These are phyloP conservation scores for Singerocomus inundabilis DNA, from an alignment of 1,284 basidiomycete species.

Conservation along the genomic window DNA sequence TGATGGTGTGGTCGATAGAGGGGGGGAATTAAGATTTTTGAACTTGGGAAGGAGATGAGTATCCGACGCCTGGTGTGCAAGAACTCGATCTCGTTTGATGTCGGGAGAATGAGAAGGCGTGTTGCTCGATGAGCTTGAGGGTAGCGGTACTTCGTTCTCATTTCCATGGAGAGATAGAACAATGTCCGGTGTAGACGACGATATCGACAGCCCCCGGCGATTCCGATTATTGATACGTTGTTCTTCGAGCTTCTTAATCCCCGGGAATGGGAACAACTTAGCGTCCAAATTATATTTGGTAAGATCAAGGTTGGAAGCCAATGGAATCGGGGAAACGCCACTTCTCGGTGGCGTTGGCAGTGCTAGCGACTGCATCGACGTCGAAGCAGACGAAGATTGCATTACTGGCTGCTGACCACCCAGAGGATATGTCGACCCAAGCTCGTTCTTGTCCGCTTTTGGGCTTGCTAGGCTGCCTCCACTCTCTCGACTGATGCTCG, in stretches of 20 bases:
- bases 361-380: slow-evolving; percentile 58
- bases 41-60: slow-evolving; percentile 57
- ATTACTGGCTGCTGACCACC: slow-evolving; percentile 45
- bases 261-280: slow-evolving; percentile 89
- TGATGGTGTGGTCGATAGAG: slow-evolving; percentile 42
- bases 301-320: slow-evolving; percentile 58
- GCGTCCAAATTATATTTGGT: slow-evolving; percentile 62
- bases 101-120: slow-evolving; percentile 55
- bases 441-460: slow-evolving; percentile 54
- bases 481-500: slow-evolving; percentile 72
- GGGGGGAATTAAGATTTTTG: slow-evolving; percentile 38
- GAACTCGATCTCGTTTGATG: slow-evolving; percentile 51
- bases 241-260: slow-evolving; percentile 74
- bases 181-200: slow-evolving; percentile 64
- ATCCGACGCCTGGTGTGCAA: slow-evolving; percentile 70
- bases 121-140: slow-evolving; percentile 47
- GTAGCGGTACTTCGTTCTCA: slow-evolving; percentile 41
- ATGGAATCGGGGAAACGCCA: slow-evolving; percentile 68
- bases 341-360: slow-evolving; percentile 52
- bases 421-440: slow-evolving; percentile 40
- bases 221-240: slow-evolving; percentile 56
- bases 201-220: slow-evolving; percentile 46
- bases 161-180: slow-evolving; percentile 47
- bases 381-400: slow-evolving; percentile 63
- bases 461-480: slow-evolving; percentile 62